Evolutionary conservation across 148 eudicot genomes (phyloP), one percentile per base, ranked within the genome.

Genomic region (Vaccinium darrowii): DNA sequence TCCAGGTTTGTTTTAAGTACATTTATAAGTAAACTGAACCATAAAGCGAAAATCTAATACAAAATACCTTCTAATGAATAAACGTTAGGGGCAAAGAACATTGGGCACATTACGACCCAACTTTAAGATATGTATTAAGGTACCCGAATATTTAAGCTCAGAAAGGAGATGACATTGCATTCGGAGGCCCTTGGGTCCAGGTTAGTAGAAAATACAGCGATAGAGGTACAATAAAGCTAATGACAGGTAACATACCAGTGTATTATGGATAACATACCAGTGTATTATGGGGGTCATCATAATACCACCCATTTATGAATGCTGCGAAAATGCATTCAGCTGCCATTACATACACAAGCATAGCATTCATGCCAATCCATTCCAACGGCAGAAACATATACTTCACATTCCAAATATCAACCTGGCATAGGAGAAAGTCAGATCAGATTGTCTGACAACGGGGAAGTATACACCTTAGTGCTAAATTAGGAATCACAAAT

Each of bases 341-440:
- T 49, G 98, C 98, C 96, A 95, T 89, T 76, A 93, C 98, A 87
- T 89, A 96, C 57, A 96, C 98, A 36, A 94, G 92, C 99, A 94
- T 96, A 18, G 99, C 99, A 81, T 96, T 96, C 99, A 94, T 96
- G 79, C 99, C 99, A 86, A 96, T 94, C 99, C 98, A 96, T 87
- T 94, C 94, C 72, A 94, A 87, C 8, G 95, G 94, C 47, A 94
- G 84, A 88, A 96, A 96, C 69, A 88, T 54, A 77, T 84, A 88
- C 50, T 90, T 90, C 60, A 90, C 84, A 27, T 84, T 88, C 84
- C 88, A 85, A 33, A 94, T 78, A 87, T 96, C 99, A 78, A 94
- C 95, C 99, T 96, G 92, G 81, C 84, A 81, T 54, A 74, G 84
- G 84, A 82, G 33, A 39, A 7, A 3, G 63, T 72, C 39, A 71